Conservation (phyloP, 2,329 filamentous ascomycete genomes). For the Trichophyton rubrum region DNA sequence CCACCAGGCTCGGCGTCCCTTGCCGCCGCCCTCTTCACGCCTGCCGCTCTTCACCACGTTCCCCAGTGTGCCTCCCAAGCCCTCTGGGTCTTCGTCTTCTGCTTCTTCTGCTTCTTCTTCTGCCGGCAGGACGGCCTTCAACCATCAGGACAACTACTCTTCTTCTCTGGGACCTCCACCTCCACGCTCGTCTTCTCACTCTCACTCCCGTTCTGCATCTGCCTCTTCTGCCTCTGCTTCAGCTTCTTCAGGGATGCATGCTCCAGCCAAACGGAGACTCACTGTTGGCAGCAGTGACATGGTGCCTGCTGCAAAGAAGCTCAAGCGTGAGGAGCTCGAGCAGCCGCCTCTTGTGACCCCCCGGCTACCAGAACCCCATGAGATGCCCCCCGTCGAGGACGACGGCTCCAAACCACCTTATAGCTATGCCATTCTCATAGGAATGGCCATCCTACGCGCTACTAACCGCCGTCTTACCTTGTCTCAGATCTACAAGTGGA, state of each 20-base stretch:
- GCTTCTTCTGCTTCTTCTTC: neutral
- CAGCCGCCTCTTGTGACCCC: conserved; percentile 10
- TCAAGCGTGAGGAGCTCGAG: conserved; percentile 44
- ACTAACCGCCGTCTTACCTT: conserved; percentile 73
- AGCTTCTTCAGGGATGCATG: conserved; percentile 31
- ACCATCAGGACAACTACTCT: conserved; percentile 29
- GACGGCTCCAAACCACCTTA: conserved; percentile 80
- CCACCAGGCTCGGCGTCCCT: conserved; percentile 19
- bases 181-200: conserved; percentile 13
- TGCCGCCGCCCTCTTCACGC: conserved; percentile 30
- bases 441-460: conserved; percentile 88
- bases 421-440: conserved; percentile 90
- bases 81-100: neutral
- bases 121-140: neutral
- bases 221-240: neutral
- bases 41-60: conserved; percentile 41
- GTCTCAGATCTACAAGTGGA: conserved; percentile 98
- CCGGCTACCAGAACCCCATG: conserved; percentile 55
- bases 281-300: conserved; percentile 61
- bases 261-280: conserved; percentile 46
- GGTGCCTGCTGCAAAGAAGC: conserved; percentile 52
- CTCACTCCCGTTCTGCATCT: conserved; percentile 8
- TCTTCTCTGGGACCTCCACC: conserved; percentile 14
- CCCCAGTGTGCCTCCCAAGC: conserved; percentile 26
- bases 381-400: conserved; percentile 72